phyloP scores from a whole-genome alignment of 768 basidiomycete genomes.

The Piloderma croceum region DNA sequence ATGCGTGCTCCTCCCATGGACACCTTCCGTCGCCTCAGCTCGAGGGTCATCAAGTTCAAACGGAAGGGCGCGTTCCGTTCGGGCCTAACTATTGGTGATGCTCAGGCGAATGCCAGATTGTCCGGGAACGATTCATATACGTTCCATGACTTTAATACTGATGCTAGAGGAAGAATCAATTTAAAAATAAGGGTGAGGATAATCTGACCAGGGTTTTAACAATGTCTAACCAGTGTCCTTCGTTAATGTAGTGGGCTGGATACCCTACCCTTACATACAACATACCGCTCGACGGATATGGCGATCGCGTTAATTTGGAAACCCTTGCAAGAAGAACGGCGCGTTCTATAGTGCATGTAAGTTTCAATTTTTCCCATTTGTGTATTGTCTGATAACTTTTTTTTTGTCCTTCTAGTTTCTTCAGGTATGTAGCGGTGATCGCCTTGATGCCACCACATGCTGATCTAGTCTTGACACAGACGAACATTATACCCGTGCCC shows the following conservation, averaged over 20 bases:
- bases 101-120: slow-evolving; percentile 57
- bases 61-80: slow-evolving; percentile 61
- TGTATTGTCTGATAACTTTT: no score
- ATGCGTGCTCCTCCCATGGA: slow-evolving; percentile 29
- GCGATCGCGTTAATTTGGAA: slow-evolving; percentile 58
- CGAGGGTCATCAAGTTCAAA: slow-evolving; percentile 63
- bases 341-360: slow-evolving; percentile 64
- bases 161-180: slow-evolving; percentile 51
- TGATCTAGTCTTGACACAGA: no score
- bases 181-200: slow-evolving; percentile 56
- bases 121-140: slow-evolving; percentile 60
- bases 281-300: slow-evolving; percentile 64
- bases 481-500: background rate
- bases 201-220: no score
- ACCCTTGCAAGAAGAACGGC: slow-evolving; percentile 65
- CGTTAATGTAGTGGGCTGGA: slow-evolving; percentile 64
- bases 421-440: no score
- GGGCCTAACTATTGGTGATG: slow-evolving; percentile 64
- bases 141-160: slow-evolving; percentile 60
- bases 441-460: no score
- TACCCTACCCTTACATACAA: slow-evolving; percentile 69
- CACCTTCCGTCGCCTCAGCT: slow-evolving; percentile 43
- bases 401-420: no score
- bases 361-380: slow-evolving; percentile 9
- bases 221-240: no score